phyloP scores from a whole-genome alignment of 306 rosid genomes.

The Macrotyloma uniflorum region DNA sequence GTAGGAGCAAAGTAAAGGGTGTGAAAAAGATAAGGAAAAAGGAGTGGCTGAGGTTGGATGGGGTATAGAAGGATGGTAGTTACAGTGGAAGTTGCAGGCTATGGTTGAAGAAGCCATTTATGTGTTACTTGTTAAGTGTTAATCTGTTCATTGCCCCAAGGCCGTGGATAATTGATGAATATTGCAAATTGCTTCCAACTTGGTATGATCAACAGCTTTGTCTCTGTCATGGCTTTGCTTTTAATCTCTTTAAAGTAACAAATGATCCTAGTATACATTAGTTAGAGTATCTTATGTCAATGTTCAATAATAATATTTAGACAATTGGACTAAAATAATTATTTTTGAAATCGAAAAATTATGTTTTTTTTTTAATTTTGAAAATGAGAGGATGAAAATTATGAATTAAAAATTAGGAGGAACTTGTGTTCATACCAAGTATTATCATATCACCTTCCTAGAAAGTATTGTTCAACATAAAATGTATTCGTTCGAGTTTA shows the following conservation, averaged over 20 bases:
- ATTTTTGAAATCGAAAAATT: too few species aligned
- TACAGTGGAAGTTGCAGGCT: constrained; percentile 45
- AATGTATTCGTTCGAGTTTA: neutral
- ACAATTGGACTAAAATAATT: too few species aligned
- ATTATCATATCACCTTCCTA: neutral
- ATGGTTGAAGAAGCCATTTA: constrained; percentile 66
- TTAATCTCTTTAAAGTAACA: too few species aligned
- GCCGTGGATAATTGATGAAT: constrained; percentile 31
- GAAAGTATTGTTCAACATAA: neutral
- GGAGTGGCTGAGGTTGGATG: constrained; percentile 58
- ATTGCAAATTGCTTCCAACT: neutral
- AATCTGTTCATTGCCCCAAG: constrained; percentile 34
- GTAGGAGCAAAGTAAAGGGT: constrained; percentile 43
- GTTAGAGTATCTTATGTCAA: too few species aligned
- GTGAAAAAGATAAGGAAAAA: constrained; percentile 50
- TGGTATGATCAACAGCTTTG: neutral
- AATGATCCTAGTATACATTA: too few species aligned
- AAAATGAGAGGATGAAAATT: too few species aligned
- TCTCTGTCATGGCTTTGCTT: too few species aligned
- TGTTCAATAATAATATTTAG: too few species aligned
- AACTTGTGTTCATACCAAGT: too few species aligned
- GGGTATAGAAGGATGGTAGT: constrained; percentile 43
- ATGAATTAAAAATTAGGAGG: too few species aligned
- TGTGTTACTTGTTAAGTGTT: constrained; percentile 2
- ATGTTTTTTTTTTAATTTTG: too few species aligned